Conservation (phyloP, 139 green algal species). For the Chlorella sorokiniana region DNA sequence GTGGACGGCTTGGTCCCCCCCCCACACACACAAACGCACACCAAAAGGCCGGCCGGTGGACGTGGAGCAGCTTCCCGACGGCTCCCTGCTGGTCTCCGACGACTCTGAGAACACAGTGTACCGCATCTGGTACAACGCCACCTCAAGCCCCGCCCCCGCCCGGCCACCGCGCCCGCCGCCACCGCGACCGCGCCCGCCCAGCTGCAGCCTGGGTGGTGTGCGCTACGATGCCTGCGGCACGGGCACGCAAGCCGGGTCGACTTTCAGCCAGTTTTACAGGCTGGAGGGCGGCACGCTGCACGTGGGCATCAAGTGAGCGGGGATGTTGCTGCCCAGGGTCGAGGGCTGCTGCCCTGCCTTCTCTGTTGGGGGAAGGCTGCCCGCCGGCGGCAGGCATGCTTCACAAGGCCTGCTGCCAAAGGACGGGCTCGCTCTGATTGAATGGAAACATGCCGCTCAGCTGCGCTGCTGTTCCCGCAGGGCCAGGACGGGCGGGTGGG, state of each 20-base stretch:
- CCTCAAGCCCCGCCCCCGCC: background rate
- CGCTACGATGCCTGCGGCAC: background rate
- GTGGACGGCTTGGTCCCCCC: background rate
- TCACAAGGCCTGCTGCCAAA: background rate
- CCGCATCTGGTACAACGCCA: slow-evolving; percentile 30
- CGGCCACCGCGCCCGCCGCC: background rate
- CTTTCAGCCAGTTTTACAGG: background rate
- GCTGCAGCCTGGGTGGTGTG: slow-evolving; percentile 4
- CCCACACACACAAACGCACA: too few relatives aligned
- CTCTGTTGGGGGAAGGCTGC: background rate
- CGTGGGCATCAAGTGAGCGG: slow-evolving; percentile 3
- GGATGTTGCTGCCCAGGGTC: background rate
- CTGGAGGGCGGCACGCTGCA: background rate
- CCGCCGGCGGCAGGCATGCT: background rate
- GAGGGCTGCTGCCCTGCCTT: background rate
- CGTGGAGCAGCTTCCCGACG: slow-evolving; percentile 42
- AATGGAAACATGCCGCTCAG: background rate
- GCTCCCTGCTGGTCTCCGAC: slow-evolving; percentile 47
- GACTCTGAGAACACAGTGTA: slow-evolving; percentile 37
- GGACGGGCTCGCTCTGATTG: background rate
- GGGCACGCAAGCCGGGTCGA: background rate
- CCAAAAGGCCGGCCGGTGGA: slow-evolving; percentile 39
- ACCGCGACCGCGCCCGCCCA: background rate
- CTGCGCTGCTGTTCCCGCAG: background rate
- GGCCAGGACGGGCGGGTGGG: background rate